Percentiles rank a stretch among this genome's conserved stretches.
Evolutionary conservation across 163 green algal genomes (phyloP).

Genomic region (Scenedesmus sp.): DNA sequence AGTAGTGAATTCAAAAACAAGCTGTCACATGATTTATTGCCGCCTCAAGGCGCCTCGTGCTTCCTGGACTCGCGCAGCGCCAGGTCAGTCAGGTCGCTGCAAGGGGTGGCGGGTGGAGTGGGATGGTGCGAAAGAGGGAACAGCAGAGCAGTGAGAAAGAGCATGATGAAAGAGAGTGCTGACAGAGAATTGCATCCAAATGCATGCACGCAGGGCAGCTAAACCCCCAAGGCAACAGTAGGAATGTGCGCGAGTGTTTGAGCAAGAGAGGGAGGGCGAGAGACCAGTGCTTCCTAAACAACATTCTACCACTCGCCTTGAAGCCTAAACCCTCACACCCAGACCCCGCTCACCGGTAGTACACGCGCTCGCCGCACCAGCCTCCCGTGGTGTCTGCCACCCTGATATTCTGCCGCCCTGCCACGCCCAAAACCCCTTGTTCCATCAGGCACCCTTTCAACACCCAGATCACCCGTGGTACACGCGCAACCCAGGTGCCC

Average conservation of each 20-base stretch:
- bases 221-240: neutral
- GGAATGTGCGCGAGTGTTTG: neutral
- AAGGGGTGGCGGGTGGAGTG: neutral
- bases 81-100: conserved; percentile 26
- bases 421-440: neutral
- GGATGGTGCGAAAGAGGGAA: neutral
- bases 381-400: conserved; percentile 25
- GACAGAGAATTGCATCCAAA: too few relatives aligned
- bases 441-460: neutral
- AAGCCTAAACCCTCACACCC: too few relatives aligned
- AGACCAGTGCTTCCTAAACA: neutral
- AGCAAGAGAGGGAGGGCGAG: too few relatives aligned
- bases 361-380: conserved; percentile 40
- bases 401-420: neutral
- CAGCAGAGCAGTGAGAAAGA: neutral
- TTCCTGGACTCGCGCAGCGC: neutral
- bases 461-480: neutral
- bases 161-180: neutral
- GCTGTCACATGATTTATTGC: neutral
- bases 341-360: conserved; percentile 20
- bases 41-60: too few relatives aligned
- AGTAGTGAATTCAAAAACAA: neutral
- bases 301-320: neutral
- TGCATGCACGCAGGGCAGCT: too few relatives aligned
- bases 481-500: neutral